These are phyloP conservation scores for Vaccinium darrowii DNA, from an alignment of 148 eudicot genomes.

Conservation along the genomic window DNA sequence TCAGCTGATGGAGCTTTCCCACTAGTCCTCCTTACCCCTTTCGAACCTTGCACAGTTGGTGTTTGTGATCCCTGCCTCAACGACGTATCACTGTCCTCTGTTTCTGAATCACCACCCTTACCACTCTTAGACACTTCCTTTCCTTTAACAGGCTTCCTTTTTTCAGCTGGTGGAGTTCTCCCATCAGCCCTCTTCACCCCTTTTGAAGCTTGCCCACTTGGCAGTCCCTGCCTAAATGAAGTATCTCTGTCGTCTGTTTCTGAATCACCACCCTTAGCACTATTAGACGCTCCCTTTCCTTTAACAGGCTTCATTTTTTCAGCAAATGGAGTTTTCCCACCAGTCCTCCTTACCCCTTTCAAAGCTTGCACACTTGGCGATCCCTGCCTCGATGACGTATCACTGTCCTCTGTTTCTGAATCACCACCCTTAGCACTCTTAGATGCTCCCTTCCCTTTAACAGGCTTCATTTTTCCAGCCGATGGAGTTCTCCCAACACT, in stretches of 20 bases:
- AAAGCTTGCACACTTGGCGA: slow-evolving; percentile 34
- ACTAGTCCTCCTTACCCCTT: slow-evolving; percentile 8
- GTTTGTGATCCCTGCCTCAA: not conserved
- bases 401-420: slow-evolving; percentile 46
- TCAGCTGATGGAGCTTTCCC: slow-evolving; percentile 44
- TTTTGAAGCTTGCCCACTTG: not conserved
- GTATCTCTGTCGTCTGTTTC: not conserved
- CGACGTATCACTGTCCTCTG: too few species aligned
- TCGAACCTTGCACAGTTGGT: not conserved
- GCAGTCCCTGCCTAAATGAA: not conserved
- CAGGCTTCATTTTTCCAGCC: slow-evolving; percentile 42
- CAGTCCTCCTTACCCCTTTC: slow-evolving; percentile 42
- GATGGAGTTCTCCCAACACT: slow-evolving; percentile 37
- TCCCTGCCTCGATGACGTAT: slow-evolving; percentile 38
- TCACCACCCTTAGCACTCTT: slow-evolving; percentile 27
- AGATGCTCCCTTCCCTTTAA: slow-evolving; percentile 48
- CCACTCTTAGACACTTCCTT: slow-evolving; percentile 72
- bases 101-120: slow-evolving; percentile 30
- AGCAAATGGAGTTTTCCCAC: slow-evolving; percentile 39
- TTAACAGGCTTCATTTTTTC: slow-evolving; percentile 39
- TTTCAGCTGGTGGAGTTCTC: slow-evolving; percentile 45
- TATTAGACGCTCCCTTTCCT: slow-evolving; percentile 57
- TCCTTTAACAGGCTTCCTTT: slow-evolving; percentile 33
- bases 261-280: slow-evolving; percentile 52
- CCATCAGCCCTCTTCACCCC: slow-evolving; percentile 1